Evolutionary conservation across 345 rosid genomes (phyloP), one percentile per base, ranked within the genome.

Genomic region (Lepidium sativum): DNA sequence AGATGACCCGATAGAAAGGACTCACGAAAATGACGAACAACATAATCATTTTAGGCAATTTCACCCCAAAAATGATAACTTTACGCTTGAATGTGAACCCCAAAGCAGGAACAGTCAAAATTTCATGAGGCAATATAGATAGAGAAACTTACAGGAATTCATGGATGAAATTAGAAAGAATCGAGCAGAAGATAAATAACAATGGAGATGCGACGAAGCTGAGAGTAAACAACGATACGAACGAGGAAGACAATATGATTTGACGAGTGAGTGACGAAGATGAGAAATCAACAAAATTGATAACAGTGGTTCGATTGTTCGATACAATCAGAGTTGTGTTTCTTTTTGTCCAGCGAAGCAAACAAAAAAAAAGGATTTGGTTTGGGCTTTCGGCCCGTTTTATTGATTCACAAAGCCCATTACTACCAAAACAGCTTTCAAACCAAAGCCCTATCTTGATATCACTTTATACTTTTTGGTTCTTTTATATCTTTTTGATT

Each of bases 101-200:
- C 17, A 11, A 37, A 15, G 12, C 37, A 63, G 15, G 53, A 60
- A 44, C 10, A 41, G 6, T 8, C 15, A 14, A 8, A 41, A 58
- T 23, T 1, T 1, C 32, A 51, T 0, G 43, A 35, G 37, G 52
- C 3, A 44, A 60, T 6, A 34, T 3, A 34, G 14, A 37, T 40
- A 16, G 50, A 39, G 42, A 55, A 44, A 57, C 72, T 67, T 67
- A 67, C 72, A 67, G 38, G 72, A 57, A 57, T 48, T 47, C 72
- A 67, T 67, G 49, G 50, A 47, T 21, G 41, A 49, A 42, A 52
- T 9, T 38, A 40, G 18, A 40, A 38, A 35, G 41, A 29, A 16
- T 51, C 2, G 49, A 33, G 16, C 1, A 52, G 21, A 20, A 31
- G 49, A 38, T 27, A 17, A 8, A 5, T 5, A 34, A 6, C 0